Evolutionary conservation across 2,329 filamentous ascomycete genomes (phyloP).

Genomic region (Capronia epimyces): DNA sequence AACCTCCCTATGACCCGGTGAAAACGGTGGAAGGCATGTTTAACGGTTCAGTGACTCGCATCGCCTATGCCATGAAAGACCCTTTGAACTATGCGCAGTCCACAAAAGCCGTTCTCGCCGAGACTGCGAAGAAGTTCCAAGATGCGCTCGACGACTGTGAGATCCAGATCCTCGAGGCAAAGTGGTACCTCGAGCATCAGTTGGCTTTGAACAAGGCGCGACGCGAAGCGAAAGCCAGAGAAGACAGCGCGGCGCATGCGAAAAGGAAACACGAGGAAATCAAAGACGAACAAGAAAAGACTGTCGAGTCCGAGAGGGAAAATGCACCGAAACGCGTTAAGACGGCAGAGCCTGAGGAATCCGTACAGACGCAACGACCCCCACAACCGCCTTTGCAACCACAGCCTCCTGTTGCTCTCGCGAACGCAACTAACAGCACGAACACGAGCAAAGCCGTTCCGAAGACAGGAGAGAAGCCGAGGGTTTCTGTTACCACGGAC

Average conservation of each 20-base stretch:
- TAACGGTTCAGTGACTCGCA: conserved; percentile 28
- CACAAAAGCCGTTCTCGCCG: conserved; percentile 26
- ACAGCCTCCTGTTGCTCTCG: conserved; percentile 1
- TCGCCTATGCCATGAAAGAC: conserved; percentile 29
- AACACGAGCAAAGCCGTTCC: conserved; percentile 8
- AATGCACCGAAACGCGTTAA: conserved; percentile 26
- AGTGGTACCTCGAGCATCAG: conserved; percentile 29
- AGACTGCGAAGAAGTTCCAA: conserved; percentile 28
- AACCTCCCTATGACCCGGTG: conserved; percentile 27
- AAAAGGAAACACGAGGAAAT: conserved; percentile 26
- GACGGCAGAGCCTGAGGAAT: conserved; percentile 19
- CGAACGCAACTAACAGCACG: not conserved
- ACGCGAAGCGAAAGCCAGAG: conserved; percentile 25
- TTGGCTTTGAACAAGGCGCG: conserved; percentile 24
- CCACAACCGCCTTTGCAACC: conserved; percentile 3
- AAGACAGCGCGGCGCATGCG: conserved; percentile 21
- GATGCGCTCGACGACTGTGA: conserved; percentile 30
- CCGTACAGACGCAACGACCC: not conserved
- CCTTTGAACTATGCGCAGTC: conserved; percentile 26
- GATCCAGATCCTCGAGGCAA: conserved; percentile 29
- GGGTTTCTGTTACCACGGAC: conserved; percentile 8
- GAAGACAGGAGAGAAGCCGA: conserved; percentile 14
- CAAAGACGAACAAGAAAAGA: conserved; percentile 14
- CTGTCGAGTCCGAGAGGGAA: conserved; percentile 9
- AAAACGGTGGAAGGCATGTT: conserved; percentile 28